These are phyloP conservation scores for Exophiala sideris DNA, from an alignment of 2,329 filamentous ascomycete species.

Conservation along the genomic window DNA sequence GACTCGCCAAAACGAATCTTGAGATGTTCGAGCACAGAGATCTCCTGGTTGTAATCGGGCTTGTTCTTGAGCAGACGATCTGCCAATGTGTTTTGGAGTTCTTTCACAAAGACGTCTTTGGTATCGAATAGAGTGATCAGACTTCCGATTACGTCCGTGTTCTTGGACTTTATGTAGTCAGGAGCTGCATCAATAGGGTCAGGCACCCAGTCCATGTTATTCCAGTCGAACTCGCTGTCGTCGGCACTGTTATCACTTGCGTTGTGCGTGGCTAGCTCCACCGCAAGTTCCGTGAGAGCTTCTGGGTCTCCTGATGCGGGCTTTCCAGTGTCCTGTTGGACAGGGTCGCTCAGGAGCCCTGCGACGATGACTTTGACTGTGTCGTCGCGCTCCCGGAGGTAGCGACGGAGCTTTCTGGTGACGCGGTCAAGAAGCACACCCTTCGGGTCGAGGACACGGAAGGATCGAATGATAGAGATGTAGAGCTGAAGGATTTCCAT, in stretches of 20 bases:
- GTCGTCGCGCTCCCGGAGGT: constrained; percentile 62
- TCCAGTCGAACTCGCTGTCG: constrained; percentile 75
- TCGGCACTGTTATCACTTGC: constrained; percentile 44
- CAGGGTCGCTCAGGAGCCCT: constrained; percentile 58
- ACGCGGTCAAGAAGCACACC: constrained; percentile 66
- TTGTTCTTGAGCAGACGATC: constrained; percentile 69
- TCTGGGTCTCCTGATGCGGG: constrained; percentile 35
- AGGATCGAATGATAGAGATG: constrained; percentile 63
- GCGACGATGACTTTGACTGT: constrained; percentile 64
- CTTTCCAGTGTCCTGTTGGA: constrained; percentile 33
- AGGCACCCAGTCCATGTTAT: constrained; percentile 89
- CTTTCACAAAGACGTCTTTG: constrained; percentile 88
- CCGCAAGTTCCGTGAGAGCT: constrained; percentile 42
- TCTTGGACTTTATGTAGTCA: constrained; percentile 85
- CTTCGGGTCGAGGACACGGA: constrained; percentile 61
- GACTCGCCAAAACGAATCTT: constrained; percentile 85
- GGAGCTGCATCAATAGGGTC: constrained; percentile 90
- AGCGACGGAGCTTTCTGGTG: constrained; percentile 60
- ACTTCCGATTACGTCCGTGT: constrained; percentile 86
- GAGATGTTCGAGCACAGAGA: constrained; percentile 78
- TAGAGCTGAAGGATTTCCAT: constrained; percentile 66
- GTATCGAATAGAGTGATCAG: constrained; percentile 84
- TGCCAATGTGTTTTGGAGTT: constrained; percentile 85
- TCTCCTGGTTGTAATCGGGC: constrained; percentile 70
- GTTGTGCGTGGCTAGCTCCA: constrained; percentile 22